Conservation (phyloP, 768 basidiomycete species). For the Tylopilus plumbeoviolaceoides region DNA sequence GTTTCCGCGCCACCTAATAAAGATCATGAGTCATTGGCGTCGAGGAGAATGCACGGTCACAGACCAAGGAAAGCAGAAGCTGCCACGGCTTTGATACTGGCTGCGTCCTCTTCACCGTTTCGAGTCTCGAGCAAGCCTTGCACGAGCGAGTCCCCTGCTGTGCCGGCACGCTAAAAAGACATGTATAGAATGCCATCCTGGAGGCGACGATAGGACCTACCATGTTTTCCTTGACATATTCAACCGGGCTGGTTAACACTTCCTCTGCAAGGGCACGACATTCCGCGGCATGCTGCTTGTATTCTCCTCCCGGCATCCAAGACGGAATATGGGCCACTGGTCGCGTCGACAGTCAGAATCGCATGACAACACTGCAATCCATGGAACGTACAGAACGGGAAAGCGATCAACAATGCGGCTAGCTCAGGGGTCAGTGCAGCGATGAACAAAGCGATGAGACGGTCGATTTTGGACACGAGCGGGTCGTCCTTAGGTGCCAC, state of each 20-base stretch:
- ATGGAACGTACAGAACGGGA: constrained; percentile 26
- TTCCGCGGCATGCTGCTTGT: constrained; percentile 14
- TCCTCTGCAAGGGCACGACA: constrained; percentile 23
- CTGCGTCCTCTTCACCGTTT: not conserved
- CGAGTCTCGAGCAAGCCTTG: constrained; percentile 12
- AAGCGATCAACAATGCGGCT: constrained; percentile 15
- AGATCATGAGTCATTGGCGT: not conserved
- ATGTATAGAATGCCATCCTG: not conserved
- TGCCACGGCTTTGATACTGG: constrained; percentile 22
- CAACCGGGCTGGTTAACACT: constrained; percentile 15
- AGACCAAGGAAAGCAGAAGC: constrained; percentile 21
- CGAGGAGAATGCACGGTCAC: not conserved
- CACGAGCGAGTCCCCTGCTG: constrained; percentile 21
- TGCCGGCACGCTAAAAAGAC: constrained; percentile 15
- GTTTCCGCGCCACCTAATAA: constrained; percentile 26
- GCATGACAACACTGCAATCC: no score
- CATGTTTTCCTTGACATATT: constrained; percentile 24
- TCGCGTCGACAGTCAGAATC: not conserved
- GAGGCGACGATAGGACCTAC: constrained; percentile 2
- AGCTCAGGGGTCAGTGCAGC: constrained; percentile 19
- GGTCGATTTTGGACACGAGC: constrained; percentile 20
- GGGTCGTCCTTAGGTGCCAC: constrained; percentile 22
- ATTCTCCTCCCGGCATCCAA: constrained; percentile 34
- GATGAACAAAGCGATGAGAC: constrained; percentile 8
- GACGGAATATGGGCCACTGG: constrained; percentile 28